A percentile compares a stretch with the other conserved stretches of the same genome.
phyloP scores from a whole-genome alignment of 2,329 filamentous ascomycete genomes.

The Cercospora sesami region DNA sequence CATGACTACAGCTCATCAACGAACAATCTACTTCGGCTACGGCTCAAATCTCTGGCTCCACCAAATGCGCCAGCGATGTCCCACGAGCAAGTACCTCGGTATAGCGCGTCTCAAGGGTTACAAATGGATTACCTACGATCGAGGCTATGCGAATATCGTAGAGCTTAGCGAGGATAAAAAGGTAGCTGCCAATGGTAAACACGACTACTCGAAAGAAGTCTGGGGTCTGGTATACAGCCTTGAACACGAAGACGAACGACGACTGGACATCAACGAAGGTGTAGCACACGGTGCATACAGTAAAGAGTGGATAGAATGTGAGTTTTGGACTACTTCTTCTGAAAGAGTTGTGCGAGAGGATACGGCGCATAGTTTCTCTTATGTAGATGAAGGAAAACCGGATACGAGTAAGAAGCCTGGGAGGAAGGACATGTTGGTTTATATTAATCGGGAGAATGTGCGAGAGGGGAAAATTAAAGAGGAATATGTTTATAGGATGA shows the following conservation, averaged over 20 bases:
- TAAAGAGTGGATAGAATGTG: constrained; percentile 52
- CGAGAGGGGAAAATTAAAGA: constrained; percentile 46
- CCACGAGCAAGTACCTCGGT: constrained; percentile 55
- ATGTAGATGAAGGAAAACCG: constrained; percentile 20
- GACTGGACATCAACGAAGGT: constrained; percentile 61
- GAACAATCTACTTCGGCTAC: constrained; percentile 60
- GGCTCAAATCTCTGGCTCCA: constrained; percentile 67
- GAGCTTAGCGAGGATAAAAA: constrained; percentile 22
- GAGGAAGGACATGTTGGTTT: constrained; percentile 54
- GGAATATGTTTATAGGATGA: constrained; percentile 66
- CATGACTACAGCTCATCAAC: constrained; percentile 5
- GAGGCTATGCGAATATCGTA: constrained; percentile 70
- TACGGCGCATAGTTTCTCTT: background rate
- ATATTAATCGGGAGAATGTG: constrained; percentile 55
- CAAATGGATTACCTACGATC: constrained; percentile 65
- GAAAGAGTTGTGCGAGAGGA: constrained; percentile 1
- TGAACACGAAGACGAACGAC: constrained; percentile 51
- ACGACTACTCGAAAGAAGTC: constrained; percentile 45
- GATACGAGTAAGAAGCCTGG: constrained; percentile 32
- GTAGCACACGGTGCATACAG: constrained; percentile 60
- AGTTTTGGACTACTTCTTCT: constrained; percentile 43
- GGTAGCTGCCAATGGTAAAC: background rate
- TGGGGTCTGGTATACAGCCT: constrained; percentile 61
- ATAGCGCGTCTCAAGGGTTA: constrained; percentile 59
- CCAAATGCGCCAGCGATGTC: constrained; percentile 66